Percentiles rank a stretch among this genome's conserved stretches.
phyloP scores from a whole-genome alignment of 2,329 filamentous ascomycete genomes.

The Paecilomyces sp. region DNA sequence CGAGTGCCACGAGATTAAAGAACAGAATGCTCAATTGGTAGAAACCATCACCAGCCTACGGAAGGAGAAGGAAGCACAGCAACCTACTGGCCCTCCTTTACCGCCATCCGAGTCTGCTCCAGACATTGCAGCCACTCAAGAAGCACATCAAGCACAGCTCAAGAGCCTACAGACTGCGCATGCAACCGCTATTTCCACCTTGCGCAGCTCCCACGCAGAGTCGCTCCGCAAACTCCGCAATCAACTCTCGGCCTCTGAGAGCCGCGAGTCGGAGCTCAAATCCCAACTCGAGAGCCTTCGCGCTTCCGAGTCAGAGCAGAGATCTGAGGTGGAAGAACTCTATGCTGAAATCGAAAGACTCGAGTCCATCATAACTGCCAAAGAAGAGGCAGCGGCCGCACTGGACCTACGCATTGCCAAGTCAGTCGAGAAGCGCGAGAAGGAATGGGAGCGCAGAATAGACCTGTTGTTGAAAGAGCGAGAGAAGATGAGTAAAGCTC shows the following conservation, averaged over 20 bases:
- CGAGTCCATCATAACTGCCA: conserved; percentile 27
- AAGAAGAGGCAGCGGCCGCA: conserved; percentile 32
- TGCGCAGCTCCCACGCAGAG: conserved; percentile 30
- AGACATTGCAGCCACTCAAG: conserved; percentile 16
- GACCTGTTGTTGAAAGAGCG: conserved; percentile 34
- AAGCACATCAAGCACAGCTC: conserved; percentile 28
- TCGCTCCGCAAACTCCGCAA: conserved; percentile 28
- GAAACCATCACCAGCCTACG: conserved; percentile 23
- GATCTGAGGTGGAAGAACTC: conserved; percentile 19
- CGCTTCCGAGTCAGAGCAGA: conserved; percentile 12
- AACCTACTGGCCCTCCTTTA: conserved; percentile 23
- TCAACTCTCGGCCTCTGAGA: conserved; percentile 24
- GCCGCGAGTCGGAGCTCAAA: conserved; percentile 26
- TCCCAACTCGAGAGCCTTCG: conserved; percentile 24
- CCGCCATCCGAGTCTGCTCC: conserved; percentile 14
- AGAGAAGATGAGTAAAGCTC: conserved; percentile 31
- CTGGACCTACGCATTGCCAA: conserved; percentile 33
- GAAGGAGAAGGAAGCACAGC: conserved; percentile 19
- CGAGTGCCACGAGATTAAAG: conserved; percentile 21
- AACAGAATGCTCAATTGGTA: conserved; percentile 24
- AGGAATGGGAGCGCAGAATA: conserved; percentile 35
- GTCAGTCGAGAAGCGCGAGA: conserved; percentile 35
- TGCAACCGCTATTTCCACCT: conserved; percentile 26
- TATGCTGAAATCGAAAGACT: conserved; percentile 26
- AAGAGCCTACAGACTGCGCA: conserved; percentile 30